Base-by-base conservation (phyloP, 1,284 basidiomycete genomes). In the Athelia sp. region DNA sequence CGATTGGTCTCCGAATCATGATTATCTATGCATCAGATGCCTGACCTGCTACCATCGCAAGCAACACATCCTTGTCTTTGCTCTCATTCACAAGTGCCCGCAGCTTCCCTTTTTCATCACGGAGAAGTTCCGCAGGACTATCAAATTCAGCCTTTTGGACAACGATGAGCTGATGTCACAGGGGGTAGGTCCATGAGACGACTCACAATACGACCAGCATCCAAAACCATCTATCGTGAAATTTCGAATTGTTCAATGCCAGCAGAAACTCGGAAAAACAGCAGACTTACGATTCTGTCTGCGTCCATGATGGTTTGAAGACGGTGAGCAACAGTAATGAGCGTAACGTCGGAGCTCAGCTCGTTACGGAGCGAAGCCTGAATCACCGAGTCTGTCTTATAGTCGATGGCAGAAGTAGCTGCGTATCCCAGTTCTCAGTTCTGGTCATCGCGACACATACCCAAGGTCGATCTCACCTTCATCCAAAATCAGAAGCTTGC, bases 261-360 rank as follows among this genome's bases (percentile, higher is more conserved):
- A 22, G 19, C 6, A 44, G 23, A 4, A 26, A n/a, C 4, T n/a
- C 6, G 32, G 14, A 2, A 13, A 23, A 26, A 23, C 43, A 4
- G 34, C 17, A 23, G 15, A 54, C 67, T 43, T 46, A 68, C 70
- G 43, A 72, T 68, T 57, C 77, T 81, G 55, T 82, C 79, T 0
- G 79, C 74, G 54, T 86, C 83, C 71, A 84, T 84, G 55, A 87
- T 81, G 1, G 83, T 87, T 57, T 84, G 82, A 11, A 87, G 65
- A 34, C 84, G 76, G 62, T 87, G 84, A 1, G 85, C 85, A 45
- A 87, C 70, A 13, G 81, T 85, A 43, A 87, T 72, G 3, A 87
- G 61, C 0, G 82, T 86, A 8, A 78, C 76, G 51, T 79, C 79
- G 2, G 68, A 62, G 10, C 64, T 69, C 24, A 85, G 70, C 55